Evolutionary conservation across 768 basidiomycete genomes (phyloP).

Genomic region (Nevesoporus exiguus): DNA sequence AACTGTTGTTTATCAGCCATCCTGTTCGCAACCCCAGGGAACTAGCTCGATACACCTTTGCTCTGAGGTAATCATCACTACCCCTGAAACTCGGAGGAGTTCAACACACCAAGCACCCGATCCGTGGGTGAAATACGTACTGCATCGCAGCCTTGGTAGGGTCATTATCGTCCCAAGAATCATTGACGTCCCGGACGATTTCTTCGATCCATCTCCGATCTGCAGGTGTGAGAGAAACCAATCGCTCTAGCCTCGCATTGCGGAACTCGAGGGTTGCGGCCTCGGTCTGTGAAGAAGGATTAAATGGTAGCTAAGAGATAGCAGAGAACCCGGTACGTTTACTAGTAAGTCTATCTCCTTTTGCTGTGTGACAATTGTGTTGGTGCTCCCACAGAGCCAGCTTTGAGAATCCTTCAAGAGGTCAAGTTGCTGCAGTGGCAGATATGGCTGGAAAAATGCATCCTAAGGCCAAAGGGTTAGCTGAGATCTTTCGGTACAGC

Average conservation of each 20-base stretch:
- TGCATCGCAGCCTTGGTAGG: constrained; percentile 59
- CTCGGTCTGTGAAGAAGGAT: constrained; percentile 61
- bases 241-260: constrained; percentile 74
- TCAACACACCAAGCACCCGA: not conserved
- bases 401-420: constrained; percentile 73
- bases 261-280: constrained; percentile 83
- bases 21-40: not conserved
- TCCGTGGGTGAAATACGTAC: constrained; percentile 40
- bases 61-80: constrained; percentile 90
- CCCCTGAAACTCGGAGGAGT: constrained; percentile 74
- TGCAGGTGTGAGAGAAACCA: constrained; percentile 79
- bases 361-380: constrained; percentile 91
- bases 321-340: constrained; percentile 48
- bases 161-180: constrained; percentile 69
- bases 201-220: constrained; percentile 99
- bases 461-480: constrained; percentile 45
- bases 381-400: constrained; percentile 95
- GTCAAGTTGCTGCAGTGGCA: constrained; percentile 93
- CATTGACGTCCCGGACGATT: constrained; percentile 81
- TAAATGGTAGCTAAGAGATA: not conserved
- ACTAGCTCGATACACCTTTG: constrained; percentile 51
- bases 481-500: not conserved
- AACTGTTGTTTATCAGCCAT: constrained; percentile 40
- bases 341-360: constrained; percentile 88
- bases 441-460: constrained; percentile 96